These are phyloP conservation scores for Lophium mytilinum DNA, from an alignment of 495 filamentous ascomycete species.

Conservation along the genomic window DNA sequence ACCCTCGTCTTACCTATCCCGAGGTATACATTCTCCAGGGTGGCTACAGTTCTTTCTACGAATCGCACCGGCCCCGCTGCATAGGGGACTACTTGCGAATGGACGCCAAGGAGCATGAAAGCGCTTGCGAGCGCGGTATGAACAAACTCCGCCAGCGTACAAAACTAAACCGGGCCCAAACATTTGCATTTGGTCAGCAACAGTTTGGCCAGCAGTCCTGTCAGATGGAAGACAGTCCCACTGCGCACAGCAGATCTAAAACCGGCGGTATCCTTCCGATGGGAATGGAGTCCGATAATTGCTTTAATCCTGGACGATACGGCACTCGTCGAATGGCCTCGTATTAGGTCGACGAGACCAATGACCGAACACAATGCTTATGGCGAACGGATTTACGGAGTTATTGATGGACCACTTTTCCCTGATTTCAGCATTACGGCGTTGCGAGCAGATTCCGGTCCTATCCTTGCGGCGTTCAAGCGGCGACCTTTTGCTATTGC, in stretches of 20 bases:
- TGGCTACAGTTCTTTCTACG: slow-evolving; percentile 89
- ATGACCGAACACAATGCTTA: slow-evolving; percentile 11
- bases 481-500: slow-evolving; percentile 13
- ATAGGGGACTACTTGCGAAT: slow-evolving; percentile 96
- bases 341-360: slow-evolving; percentile 10
- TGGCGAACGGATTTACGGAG: slow-evolving; percentile 19
- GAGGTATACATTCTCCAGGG: slow-evolving; percentile 96
- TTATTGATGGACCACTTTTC: slow-evolving; percentile 16
- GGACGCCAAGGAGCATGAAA: slow-evolving; percentile 78
- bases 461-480: slow-evolving; percentile 21
- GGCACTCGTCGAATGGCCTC: slow-evolving; percentile 28
- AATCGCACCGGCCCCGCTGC: slow-evolving; percentile 66
- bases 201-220: slow-evolving; percentile 60
- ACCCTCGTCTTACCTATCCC: slow-evolving; percentile 83
- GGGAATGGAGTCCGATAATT: slow-evolving; percentile 8
- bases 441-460: slow-evolving; percentile 7
- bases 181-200: slow-evolving; percentile 76
- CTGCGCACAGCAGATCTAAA: slow-evolving; percentile 29
- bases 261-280: slow-evolving; percentile 13
- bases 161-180: slow-evolving; percentile 81
- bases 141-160: slow-evolving; percentile 75
- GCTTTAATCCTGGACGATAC: slow-evolving; percentile 16
- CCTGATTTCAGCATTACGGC: slow-evolving; percentile 12
- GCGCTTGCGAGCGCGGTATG: slow-evolving; percentile 88
- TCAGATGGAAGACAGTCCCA: slow-evolving; percentile 73